phyloP scores from a whole-genome alignment of 1,284 basidiomycete genomes.

The Wallemia ichthyophaga region DNA sequence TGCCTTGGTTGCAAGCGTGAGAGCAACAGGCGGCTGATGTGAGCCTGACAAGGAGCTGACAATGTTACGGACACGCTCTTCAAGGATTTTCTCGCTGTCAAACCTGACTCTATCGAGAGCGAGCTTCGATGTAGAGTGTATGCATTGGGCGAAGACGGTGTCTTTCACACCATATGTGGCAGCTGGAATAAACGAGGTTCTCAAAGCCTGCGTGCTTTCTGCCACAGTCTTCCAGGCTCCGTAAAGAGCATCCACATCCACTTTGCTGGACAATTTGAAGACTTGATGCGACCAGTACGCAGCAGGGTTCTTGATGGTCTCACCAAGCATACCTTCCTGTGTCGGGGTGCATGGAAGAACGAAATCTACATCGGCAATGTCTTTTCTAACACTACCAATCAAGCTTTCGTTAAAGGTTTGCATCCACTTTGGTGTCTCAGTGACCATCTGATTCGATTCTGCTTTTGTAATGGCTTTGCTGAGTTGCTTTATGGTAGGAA shows the following conservation, averaged over 20 bases:
- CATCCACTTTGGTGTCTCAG: neutral
- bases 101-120: neutral
- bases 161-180: neutral
- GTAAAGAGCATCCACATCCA: slow-evolving; percentile 2
- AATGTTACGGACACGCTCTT: neutral
- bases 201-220: slow-evolving; percentile 8
- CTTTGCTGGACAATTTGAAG: slow-evolving; percentile 3
- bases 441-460: slow-evolving; percentile 3
- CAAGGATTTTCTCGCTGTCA: neutral
- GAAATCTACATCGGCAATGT: neutral
- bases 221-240: slow-evolving; percentile 6
- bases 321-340: slow-evolving; percentile 12
- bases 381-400: neutral
- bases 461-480: slow-evolving; percentile 5
- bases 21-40: neutral
- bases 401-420: neutral
- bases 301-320: slow-evolving; percentile 5
- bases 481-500: slow-evolving; percentile 10
- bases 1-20: neutral
- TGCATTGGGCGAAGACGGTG: neutral
- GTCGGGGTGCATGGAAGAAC: slow-evolving; percentile 12
- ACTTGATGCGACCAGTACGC: slow-evolving; percentile 9
- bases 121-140: neutral
- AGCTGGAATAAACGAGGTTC: slow-evolving; percentile 8
- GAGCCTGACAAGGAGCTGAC: neutral